Conservation (phyloP, 169 alveolate species). For the Nephromyces sp. region DNA sequence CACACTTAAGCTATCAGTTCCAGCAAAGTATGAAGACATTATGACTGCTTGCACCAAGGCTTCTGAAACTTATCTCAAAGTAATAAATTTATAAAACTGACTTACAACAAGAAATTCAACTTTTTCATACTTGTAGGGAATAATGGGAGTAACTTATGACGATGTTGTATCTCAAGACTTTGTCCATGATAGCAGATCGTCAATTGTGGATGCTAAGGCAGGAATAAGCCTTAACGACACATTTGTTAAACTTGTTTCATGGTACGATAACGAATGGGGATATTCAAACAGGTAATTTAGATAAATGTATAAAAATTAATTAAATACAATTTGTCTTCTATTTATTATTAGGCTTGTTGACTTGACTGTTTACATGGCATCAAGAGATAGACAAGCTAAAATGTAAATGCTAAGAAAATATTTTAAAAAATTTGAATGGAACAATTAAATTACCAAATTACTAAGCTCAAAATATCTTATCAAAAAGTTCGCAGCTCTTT, state of each 20-base stretch:
- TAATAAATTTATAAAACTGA: too few relatives aligned
- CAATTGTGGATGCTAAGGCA: slow-evolving; percentile 92
- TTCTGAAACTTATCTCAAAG: slow-evolving; percentile 64
- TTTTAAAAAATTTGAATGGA: too few relatives aligned
- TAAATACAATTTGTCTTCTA: neutral
- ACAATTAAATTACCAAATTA: too few relatives aligned
- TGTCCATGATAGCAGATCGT: slow-evolving; percentile 83
- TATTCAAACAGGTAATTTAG: slow-evolving; percentile 87
- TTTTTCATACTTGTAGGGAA: slow-evolving; percentile 55
- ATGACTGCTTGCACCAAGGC: slow-evolving; percentile 87
- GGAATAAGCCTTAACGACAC: slow-evolving; percentile 90
- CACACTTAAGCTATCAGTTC: slow-evolving; percentile 88
- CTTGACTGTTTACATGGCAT: neutral
- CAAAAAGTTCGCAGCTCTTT: too few relatives aligned
- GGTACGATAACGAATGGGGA: slow-evolving; percentile 99
- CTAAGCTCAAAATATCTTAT: too few relatives aligned
- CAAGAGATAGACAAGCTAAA: too few relatives aligned
- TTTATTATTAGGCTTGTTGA: neutral
- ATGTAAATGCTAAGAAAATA: too few relatives aligned
- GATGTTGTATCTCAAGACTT: slow-evolving; percentile 94
- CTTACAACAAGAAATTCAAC: too few relatives aligned
- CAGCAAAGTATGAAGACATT: slow-evolving; percentile 88
- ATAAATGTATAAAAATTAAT: neutral
- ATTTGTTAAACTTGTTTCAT: slow-evolving; percentile 92
- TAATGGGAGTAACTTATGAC: slow-evolving; percentile 90